Percentiles rank a stretch among this genome's conserved stretches.
Evolutionary conservation across 202 grass and related monocot genomes (phyloP).

Genomic region (Zizania palustris): DNA sequence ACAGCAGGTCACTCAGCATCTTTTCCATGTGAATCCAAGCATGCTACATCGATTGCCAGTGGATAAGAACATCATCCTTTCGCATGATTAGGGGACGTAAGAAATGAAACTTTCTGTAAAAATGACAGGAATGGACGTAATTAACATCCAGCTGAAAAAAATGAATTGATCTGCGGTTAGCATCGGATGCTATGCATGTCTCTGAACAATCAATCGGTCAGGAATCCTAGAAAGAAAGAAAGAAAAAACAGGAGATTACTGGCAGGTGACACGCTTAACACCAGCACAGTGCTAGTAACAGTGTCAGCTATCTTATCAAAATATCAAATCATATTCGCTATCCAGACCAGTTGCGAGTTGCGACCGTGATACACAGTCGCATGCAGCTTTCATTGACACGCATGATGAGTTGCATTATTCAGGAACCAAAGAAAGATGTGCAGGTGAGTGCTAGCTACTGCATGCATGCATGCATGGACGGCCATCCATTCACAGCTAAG

Average conservation of each 20-base stretch:
- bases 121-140: background rate
- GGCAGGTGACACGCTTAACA: too few relatives aligned
- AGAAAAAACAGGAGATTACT: too few relatives aligned
- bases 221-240: too few relatives aligned
- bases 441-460: background rate
- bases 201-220: too few relatives aligned
- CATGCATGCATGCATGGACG: background rate
- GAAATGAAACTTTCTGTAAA: background rate
- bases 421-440: too few relatives aligned
- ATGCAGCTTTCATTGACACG: slow-evolving; percentile 18
- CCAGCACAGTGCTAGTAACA: background rate
- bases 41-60: background rate
- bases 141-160: too few relatives aligned
- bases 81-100: background rate
- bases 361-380: background rate
- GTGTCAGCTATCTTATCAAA: slow-evolving; percentile 18
- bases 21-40: background rate
- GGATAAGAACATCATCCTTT: slow-evolving; percentile 5
- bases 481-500: slow-evolving; percentile 12
- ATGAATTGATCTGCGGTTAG: too few relatives aligned
- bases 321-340: slow-evolving; percentile 2
- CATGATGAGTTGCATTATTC: too few relatives aligned
- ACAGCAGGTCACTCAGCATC: background rate
- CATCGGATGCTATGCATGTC: too few relatives aligned
- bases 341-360: background rate